Evolutionary conservation across 2,329 filamentous ascomycete species (phyloP).

Genomic region (Magnaporthiopsis rhizophila): DNA sequence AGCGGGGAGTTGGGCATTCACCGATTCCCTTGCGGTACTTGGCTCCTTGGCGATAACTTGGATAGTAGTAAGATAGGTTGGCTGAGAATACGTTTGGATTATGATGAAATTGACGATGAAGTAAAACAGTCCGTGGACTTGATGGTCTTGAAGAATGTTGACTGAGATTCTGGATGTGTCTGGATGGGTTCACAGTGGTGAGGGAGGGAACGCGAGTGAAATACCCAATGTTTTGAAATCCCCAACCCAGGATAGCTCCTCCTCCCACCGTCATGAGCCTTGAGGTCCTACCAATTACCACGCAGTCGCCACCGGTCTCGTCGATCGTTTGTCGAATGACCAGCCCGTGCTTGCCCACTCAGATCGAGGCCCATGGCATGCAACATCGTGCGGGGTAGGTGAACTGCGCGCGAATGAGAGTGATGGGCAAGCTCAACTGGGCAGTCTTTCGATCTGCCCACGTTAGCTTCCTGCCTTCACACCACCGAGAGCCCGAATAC

Average conservation of each 20-base stretch:
- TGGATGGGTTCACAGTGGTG: neutral
- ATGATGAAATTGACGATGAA: neutral
- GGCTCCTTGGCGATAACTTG: no score
- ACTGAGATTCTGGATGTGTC: neutral
- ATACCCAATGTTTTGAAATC: neutral
- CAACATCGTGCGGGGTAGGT: neutral
- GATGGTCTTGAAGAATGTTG: neutral
- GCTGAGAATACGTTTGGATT: neutral
- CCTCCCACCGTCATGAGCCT: neutral
- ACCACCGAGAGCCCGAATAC: neutral
- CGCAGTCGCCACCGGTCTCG: neutral
- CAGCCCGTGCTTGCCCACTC: neutral
- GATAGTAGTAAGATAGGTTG: no score
- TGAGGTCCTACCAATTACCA: neutral
- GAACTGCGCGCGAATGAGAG: neutral
- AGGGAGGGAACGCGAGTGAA: neutral
- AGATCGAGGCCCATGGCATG: neutral
- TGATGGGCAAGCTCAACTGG: no score
- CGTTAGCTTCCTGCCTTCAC: neutral
- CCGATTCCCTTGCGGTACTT: no score
- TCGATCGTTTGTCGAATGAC: neutral
- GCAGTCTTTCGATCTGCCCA: neutral
- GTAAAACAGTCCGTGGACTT: neutral
- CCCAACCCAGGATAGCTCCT: neutral
- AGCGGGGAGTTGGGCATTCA: neutral